Evolutionary conservation across 768 basidiomycete genomes (phyloP).

Genomic region (Tephrocybe sp.): DNA sequence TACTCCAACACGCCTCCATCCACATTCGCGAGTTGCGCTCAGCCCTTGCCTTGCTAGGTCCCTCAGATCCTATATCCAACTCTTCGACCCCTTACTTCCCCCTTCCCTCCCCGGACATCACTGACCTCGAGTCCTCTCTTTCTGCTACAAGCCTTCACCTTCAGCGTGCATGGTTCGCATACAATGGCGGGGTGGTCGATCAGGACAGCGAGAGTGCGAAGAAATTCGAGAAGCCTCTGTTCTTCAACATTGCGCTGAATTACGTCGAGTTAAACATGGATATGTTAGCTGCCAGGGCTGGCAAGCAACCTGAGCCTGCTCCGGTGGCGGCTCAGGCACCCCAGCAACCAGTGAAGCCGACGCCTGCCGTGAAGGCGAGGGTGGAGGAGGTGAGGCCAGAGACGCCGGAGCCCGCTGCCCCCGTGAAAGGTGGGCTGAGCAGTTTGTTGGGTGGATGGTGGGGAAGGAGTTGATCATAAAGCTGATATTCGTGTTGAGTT

Average conservation of each 20-base stretch:
- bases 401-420: conserved; percentile 48
- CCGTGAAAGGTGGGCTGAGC: conserved; percentile 54
- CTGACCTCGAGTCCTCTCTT: conserved; percentile 52
- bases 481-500: too few species aligned
- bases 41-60: conserved; percentile 36
- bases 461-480: conserved; percentile 42
- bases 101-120: conserved; percentile 41
- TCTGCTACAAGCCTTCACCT: conserved; percentile 43
- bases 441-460: conserved; percentile 82
- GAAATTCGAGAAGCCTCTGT: conserved; percentile 75
- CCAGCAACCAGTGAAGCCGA: conserved; percentile 33
- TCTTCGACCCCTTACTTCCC: conserved; percentile 54
- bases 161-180: conserved; percentile 77
- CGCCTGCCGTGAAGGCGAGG: conserved; percentile 49
- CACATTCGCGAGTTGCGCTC: conserved; percentile 72
- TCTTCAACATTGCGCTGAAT: conserved; percentile 94
- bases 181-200: conserved; percentile 62
- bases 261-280: conserved; percentile 89
- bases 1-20: conserved; percentile 69
- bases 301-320: conserved; percentile 40
- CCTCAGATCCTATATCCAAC: conserved; percentile 37
- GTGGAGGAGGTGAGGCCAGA: conserved; percentile 49
- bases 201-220: conserved; percentile 42
- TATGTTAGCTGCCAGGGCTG: conserved; percentile 64
- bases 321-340: conserved; percentile 13